Percentiles rank a stretch among this genome's conserved stretches.
These are phyloP conservation scores for Excoecaria agallocha DNA, from an alignment of 345 rosid species.

Conservation along the genomic window DNA sequence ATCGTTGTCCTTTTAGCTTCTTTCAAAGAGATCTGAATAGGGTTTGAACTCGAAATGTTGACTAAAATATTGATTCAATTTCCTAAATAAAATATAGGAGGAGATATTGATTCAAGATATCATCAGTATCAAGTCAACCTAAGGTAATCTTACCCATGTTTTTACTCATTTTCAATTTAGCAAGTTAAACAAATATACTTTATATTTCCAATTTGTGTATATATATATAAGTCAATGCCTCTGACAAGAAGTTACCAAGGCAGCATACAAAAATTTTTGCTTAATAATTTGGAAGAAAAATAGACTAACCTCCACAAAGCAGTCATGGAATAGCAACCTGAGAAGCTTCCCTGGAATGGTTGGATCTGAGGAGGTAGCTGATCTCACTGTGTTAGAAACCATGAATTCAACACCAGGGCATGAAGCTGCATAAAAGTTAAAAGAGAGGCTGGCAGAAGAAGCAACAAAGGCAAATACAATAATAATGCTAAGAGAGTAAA, in stretches of 20 bases:
- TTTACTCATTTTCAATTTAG: no score
- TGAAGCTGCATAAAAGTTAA: slow-evolving; percentile 66
- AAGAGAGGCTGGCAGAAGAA: slow-evolving; percentile 43
- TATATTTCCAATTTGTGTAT: no score
- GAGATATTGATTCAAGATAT: not conserved
- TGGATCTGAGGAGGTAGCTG: slow-evolving; percentile 63
- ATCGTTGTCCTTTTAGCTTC: not conserved
- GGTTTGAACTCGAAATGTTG: no score
- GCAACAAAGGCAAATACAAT: slow-evolving; percentile 22
- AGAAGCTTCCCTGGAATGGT: slow-evolving; percentile 85
- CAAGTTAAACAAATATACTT: no score
- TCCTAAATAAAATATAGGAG: not conserved
- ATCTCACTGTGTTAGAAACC: slow-evolving; percentile 58
- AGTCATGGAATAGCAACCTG: slow-evolving; percentile 82
- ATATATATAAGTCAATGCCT: no score
- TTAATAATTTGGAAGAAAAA: not conserved
- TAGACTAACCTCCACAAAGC: slow-evolving; percentile 73
- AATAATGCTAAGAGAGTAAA: slow-evolving; percentile 18
- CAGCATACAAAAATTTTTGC: no score
- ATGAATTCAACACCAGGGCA: slow-evolving; percentile 74
- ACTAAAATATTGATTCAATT: no score
- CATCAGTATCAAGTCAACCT: no score
- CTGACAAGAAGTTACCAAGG: not conserved
- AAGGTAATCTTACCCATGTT: no score
- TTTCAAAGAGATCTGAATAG: no score